Evolutionary conservation across 345 rosid genomes (phyloP), one percentile per base, ranked within the genome.

Genomic region (Eucalyptus curtisii): DNA sequence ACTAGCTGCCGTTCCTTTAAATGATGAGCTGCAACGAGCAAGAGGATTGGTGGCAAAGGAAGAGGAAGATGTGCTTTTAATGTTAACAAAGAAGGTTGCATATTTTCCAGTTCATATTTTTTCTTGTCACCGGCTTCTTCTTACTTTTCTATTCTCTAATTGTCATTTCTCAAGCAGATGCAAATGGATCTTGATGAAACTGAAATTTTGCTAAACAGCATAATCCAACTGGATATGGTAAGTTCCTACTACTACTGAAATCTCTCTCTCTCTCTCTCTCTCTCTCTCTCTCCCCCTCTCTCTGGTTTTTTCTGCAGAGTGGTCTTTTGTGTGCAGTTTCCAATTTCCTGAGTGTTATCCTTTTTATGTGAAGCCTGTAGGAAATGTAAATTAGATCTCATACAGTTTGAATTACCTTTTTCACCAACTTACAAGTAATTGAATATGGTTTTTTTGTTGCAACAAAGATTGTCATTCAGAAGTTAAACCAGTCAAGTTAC

Each of bases 11-110:
- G 96, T 96, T 89, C 93, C 97, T 90, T 91, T 96, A 89, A 96
- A 97, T 88, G 99, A 96, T 88, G 99, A 97, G 89, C 91, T 97
- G 91, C 95, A 96, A 91, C 93, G 89, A 89, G 98, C 97, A 37
- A 95, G 97, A 91, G 95, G 92, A 91, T 90, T 90, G 86, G 96
- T 93, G 89, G 93, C 97, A 86, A 93, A 94, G 93, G 98, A 98
- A 53, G 99, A 97, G 93, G 93, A 92, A 88, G 98, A 94, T 24
- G 95, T 96, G 91, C 98, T 96, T 87, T 86, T 94, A 85, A 95
- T 90, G 93, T 89, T 97, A 88, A 95, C 98, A 89, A 94, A 94
- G 92, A 95, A 95, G 98, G 99, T 90, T 87, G 30, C 86, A 89
- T 87, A 90, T 68, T 86, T 40, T 84, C 80, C 48, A 48, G 88